Base-by-base conservation (phyloP, 768 basidiomycete genomes). In the Termitomyces sp. region DNA sequence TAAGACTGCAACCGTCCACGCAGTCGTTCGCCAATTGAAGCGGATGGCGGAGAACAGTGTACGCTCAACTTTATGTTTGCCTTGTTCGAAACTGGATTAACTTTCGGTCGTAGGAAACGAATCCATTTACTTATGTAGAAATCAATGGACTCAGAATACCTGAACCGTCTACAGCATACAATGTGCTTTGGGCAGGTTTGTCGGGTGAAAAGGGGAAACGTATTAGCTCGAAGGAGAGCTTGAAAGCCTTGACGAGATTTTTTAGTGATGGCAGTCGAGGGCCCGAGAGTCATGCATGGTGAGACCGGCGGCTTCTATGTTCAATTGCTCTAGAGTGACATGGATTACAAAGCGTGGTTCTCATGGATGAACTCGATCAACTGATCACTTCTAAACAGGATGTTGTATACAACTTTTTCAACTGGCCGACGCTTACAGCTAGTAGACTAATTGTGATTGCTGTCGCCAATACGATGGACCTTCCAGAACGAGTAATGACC, bases 321-420 rank as follows among this genome's bases (percentile, higher is more conserved):
- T n/a, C 37, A 9, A 36, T 24, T 16, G 16, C 20, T 45, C 12
- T 57, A 37, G 51, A 47, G 15, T 58, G 33, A 41, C 56, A 37
- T 54, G 24, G 41, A 54, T 50, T n/a, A 27, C 44, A 37, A 63
- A 98, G 95, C 58, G 90, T 98, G 5, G 95, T 98, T 5, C 78
- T 99, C 16, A 98, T 99, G 93, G 96, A 99, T 70, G 97, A 99
- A 73, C 81, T 99, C 5, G 97, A 99, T 73, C 97, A 98, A 70
- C 81, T 99, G 31, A 86, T 98, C 65, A 98, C 96, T 1, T 78
- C 89, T 18, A 97, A 97, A 69, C 96, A 99, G 70, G 96, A 99
- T 59, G 96, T 99, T 11, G 91, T 99, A 22, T 99, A 99, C 74
- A 98, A 98, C 68, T 98, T 99, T 74, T 98, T 98, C 81, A 98